These are phyloP conservation scores for Colletotrichum truncatum DNA, from an alignment of 2,329 filamentous ascomycete species.

Conservation along the genomic window DNA sequence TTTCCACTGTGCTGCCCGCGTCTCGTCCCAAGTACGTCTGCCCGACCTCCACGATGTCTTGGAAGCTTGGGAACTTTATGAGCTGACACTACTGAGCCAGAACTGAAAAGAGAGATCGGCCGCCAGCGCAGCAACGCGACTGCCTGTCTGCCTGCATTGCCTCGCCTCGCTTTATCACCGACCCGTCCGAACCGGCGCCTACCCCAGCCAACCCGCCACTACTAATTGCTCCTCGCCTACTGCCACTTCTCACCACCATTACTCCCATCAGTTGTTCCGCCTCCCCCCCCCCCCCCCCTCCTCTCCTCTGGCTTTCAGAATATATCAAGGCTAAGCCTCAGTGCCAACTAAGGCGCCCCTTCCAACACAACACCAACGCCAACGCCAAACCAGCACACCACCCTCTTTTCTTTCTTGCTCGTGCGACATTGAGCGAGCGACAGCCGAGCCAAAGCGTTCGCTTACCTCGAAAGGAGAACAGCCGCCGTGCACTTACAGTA, in stretches of 20 bases:
- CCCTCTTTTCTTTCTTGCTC: neutral
- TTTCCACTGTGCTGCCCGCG: slow-evolving; percentile 1
- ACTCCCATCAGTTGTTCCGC: neutral
- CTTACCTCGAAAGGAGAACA: slow-evolving; percentile 11
- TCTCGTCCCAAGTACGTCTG: slow-evolving; percentile 10
- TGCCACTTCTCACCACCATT: neutral
- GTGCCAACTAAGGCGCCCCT: neutral
- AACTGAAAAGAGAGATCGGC: neutral
- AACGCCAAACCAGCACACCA: slow-evolving; percentile 1
- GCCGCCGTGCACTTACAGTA: slow-evolving; percentile 5
- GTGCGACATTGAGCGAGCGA: slow-evolving; percentile 15
- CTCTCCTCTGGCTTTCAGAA: neutral
- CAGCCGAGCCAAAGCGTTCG: slow-evolving; percentile 19
- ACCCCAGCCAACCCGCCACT: too few relatives aligned
- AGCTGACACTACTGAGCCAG: neutral
- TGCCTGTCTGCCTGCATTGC: neutral
- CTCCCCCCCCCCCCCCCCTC: neutral
- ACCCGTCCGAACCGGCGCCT: slow-evolving; percentile 21
- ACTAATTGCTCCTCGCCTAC: too few relatives aligned
- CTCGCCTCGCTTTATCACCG: neutral
- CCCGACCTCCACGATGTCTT: neutral
- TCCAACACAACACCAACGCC: neutral
- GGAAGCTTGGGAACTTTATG: neutral
- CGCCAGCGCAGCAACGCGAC: neutral
- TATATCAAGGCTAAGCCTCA: neutral